These are phyloP conservation scores for Tetrapyrgos nigripes DNA, from an alignment of 1,284 basidiomycete genomes.

Conservation along the genomic window DNA sequence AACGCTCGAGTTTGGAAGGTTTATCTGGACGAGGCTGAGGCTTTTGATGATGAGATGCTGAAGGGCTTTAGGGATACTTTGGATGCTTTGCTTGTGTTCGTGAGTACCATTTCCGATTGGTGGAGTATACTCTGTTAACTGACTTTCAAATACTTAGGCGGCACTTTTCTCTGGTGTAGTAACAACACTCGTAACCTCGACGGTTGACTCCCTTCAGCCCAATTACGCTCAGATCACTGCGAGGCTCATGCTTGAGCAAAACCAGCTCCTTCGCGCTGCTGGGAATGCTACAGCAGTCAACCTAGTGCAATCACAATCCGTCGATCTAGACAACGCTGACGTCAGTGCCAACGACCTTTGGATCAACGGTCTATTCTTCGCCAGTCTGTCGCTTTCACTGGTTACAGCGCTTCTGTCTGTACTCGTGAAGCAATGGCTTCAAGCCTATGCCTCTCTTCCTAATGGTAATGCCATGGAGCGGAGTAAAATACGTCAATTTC, in stretches of 20 bases:
- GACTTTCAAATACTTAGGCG: too few species aligned
- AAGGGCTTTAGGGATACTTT: conserved; percentile 46
- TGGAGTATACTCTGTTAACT: not conserved
- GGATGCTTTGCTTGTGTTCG: conserved; percentile 51
- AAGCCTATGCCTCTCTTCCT: conserved; percentile 37
- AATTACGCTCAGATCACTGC: conserved; percentile 35
- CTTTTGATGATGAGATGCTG: conserved; percentile 39
- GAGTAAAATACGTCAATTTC: conserved; percentile 44
- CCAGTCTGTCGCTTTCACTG: conserved; percentile 45
- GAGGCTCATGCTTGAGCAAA: too few species aligned
- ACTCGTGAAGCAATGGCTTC: conserved; percentile 53
- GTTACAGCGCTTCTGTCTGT: conserved; percentile 48
- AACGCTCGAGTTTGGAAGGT: conserved; percentile 42
- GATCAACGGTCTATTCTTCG: too few species aligned
- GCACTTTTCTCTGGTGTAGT: conserved; percentile 53
- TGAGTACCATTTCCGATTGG: conserved; percentile 26
- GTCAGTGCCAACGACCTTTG: conserved; percentile 21
- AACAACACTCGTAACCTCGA: conserved; percentile 50
- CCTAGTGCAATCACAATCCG: not conserved
- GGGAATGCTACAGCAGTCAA: conserved; percentile 29
- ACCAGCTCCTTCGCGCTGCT: too few species aligned
- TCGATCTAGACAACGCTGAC: not conserved
- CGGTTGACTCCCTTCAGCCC: conserved; percentile 44
- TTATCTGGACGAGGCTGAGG: conserved; percentile 45
- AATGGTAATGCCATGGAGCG: conserved; percentile 41